phyloP scores from a whole-genome alignment of 2,329 filamentous ascomycete species.

The Neurospora crassa region DNA sequence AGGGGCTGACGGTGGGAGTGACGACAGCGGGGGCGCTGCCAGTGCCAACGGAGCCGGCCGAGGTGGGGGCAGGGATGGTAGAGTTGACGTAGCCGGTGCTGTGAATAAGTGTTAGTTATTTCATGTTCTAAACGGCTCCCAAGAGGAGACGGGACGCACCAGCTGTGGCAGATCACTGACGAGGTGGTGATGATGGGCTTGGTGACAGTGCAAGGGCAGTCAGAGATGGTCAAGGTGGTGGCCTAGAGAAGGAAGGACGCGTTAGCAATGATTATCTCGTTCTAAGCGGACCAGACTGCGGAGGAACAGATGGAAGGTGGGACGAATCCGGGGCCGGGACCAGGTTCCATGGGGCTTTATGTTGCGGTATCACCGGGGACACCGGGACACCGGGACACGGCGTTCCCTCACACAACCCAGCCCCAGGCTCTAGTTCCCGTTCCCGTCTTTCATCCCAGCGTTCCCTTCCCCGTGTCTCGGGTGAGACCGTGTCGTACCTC shows the following conservation, averaged over 20 bases:
- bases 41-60: constrained; percentile 23
- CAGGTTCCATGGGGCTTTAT: constrained; percentile 18
- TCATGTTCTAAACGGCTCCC: neutral
- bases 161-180: constrained; percentile 43
- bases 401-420: neutral
- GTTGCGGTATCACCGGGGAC: neutral
- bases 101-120: constrained; percentile 9
- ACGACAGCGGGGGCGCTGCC: constrained; percentile 20
- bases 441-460: constrained; percentile 1
- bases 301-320: neutral
- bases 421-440: neutral
- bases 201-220: constrained; percentile 62
- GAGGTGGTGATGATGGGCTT: constrained; percentile 46
- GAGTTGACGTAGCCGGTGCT: constrained; percentile 27
- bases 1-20: constrained; percentile 17
- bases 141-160: constrained; percentile 28
- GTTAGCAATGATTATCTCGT: constrained; percentile 11
- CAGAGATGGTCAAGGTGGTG: constrained; percentile 60
- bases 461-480: neutral
- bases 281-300: neutral
- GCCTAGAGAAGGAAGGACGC: constrained; percentile 28
- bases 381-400: neutral
- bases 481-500: constrained; percentile 32
- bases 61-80: constrained; percentile 25
- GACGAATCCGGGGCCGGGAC: neutral